phyloP scores from a whole-genome alignment of 164 flowering plant species.

The Cinnamomum chago region DNA sequence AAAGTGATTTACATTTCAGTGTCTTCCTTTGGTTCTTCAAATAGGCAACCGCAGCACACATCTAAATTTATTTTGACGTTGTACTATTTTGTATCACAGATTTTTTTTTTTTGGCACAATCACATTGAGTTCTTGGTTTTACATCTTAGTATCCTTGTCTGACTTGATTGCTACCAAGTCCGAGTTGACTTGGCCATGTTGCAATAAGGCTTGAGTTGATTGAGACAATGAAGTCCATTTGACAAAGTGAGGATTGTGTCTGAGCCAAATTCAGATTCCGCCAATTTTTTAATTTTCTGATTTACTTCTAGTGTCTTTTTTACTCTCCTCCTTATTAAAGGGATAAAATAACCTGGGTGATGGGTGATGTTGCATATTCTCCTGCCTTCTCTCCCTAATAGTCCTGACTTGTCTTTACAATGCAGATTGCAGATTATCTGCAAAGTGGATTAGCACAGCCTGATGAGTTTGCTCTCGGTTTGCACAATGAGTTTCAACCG shows the following conservation, averaged over 20 bases:
- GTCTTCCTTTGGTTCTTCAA: neutral
- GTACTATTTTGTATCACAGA: too few species aligned
- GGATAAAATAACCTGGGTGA: neutral
- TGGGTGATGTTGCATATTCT: neutral
- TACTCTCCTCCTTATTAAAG: neutral
- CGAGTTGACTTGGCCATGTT: too few species aligned
- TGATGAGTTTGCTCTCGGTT: conserved; percentile 76
- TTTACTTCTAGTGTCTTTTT: neutral
- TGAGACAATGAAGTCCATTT: too few species aligned
- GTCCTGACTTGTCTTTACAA: conserved; percentile 7
- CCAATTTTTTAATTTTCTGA: neutral
- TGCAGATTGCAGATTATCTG: conserved; percentile 85
- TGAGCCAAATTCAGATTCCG: too few species aligned
- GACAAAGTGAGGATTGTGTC: too few species aligned
- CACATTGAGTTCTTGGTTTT: too few species aligned
- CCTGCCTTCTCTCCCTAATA: neutral
- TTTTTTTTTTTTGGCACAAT: too few species aligned
- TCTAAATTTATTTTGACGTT: neutral
- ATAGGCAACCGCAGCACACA: neutral
- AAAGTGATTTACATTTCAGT: neutral
- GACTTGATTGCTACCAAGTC: too few species aligned
- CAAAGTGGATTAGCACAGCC: conserved; percentile 45
- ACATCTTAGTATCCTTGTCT: too few species aligned
- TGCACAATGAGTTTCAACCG: conserved; percentile 62
- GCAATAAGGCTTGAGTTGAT: too few species aligned